phyloP scores from a whole-genome alignment of 768 basidiomycete species.

The Kondoa subrosea region DNA sequence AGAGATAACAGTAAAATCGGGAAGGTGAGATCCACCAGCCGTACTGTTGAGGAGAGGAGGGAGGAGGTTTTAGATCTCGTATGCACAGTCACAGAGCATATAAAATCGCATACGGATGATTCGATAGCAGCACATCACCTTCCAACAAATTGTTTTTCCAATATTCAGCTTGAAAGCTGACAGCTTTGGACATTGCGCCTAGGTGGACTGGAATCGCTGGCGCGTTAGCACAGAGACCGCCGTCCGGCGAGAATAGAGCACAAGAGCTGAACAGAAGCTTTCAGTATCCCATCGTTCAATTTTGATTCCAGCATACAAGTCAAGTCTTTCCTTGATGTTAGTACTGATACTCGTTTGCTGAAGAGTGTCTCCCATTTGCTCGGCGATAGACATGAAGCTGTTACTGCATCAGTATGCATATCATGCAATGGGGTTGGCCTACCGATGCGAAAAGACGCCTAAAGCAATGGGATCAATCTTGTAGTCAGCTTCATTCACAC shows the following conservation, averaged over 20 bases:
- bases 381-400: too few relatives aligned
- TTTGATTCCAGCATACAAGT: background rate
- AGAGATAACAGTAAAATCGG: slow-evolving; percentile 43
- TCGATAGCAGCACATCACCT: slow-evolving; percentile 15
- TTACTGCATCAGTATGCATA: too few relatives aligned
- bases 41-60: too few relatives aligned
- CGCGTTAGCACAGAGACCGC: slow-evolving; percentile 48
- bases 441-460: too few relatives aligned
- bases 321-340: slow-evolving; percentile 19
- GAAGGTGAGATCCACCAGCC: slow-evolving; percentile 40
- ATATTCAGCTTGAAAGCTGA: slow-evolving; percentile 72
- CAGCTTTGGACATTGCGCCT: slow-evolving; percentile 37
- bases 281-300: background rate
- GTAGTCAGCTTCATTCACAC: too few relatives aligned
- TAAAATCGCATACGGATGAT: background rate
- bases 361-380: too few relatives aligned
- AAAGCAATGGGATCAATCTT: too few relatives aligned
- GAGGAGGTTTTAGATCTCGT: too few relatives aligned
- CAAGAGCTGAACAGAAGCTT: slow-evolving; percentile 83
- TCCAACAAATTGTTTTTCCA: slow-evolving; percentile 31
- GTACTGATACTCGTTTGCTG: too few relatives aligned
- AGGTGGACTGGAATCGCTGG: slow-evolving; percentile 23
- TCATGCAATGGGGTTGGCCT: too few relatives aligned
- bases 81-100: slow-evolving; percentile 13
- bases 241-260: slow-evolving; percentile 93